Evolutionary conservation across 495 filamentous ascomycete genomes (phyloP).

Genomic region (Niebla homalea): DNA sequence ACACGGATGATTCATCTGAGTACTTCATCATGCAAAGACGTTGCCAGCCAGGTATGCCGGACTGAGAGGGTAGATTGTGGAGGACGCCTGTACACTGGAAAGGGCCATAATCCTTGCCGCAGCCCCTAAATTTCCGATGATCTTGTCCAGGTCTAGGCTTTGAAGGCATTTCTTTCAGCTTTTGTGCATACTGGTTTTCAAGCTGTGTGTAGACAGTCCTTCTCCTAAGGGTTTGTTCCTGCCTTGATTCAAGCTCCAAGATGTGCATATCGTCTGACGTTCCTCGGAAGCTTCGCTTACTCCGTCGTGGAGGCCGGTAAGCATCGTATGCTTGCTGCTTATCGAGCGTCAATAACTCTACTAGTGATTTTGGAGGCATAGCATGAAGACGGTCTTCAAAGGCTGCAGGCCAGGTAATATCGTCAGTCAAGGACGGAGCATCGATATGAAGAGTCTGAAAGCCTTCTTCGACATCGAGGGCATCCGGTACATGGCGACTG

Average conservation of each 20-base stretch:
- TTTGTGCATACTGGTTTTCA: no score
- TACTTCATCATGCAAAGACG: conserved; percentile 32
- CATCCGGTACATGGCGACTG: neutral
- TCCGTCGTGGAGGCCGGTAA: neutral
- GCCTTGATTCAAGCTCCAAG: neutral
- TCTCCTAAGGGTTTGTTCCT: neutral
- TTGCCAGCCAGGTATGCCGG: conserved; percentile 26
- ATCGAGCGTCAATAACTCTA: neutral
- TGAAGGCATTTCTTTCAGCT: neutral
- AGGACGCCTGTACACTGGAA: conserved; percentile 14
- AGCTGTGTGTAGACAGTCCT: no score
- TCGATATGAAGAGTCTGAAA: conserved; percentile 15
- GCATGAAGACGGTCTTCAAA: conserved; percentile 12
- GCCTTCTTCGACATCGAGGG: conserved; percentile 9
- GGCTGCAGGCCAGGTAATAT: conserved; percentile 2
- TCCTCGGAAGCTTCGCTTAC: neutral
- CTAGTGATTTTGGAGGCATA: conserved; percentile 5
- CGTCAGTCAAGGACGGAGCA: neutral
- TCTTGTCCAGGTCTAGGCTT: conserved; percentile 5
- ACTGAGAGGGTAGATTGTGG: conserved; percentile 16
- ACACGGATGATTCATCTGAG: neutral
- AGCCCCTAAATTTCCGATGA: conserved; percentile 10
- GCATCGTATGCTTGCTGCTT: neutral
- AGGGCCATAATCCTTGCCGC: conserved; percentile 5
- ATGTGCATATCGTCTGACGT: neutral